Conservation (phyloP, 1,284 basidiomycete species). For the Phellopilus nigrolimitatus region DNA sequence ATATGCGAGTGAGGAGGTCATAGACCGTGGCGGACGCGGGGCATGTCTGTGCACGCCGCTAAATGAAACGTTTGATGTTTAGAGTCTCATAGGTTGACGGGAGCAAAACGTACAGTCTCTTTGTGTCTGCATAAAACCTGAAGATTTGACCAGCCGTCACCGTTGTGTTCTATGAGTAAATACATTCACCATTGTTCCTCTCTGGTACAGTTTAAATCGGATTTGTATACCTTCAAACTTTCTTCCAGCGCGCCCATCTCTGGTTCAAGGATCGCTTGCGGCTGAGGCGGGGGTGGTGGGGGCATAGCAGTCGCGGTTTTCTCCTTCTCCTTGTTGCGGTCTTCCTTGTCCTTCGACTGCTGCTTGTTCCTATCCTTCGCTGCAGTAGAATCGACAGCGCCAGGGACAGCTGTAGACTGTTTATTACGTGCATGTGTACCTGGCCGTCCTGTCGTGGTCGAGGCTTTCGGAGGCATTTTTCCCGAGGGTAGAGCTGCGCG, state of each 20-base stretch:
- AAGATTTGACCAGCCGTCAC: constrained; percentile 67
- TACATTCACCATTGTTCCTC: not conserved
- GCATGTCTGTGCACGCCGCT: constrained; percentile 56
- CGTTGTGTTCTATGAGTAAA: constrained; percentile 47
- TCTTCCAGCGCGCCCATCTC: constrained; percentile 54
- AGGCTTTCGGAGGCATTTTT: constrained; percentile 15
- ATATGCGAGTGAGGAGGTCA: constrained; percentile 58
- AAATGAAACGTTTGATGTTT: constrained; percentile 6
- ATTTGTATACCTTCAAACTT: constrained; percentile 48
- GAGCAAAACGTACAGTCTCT: constrained; percentile 47
- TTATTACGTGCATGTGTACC: constrained; percentile 13
- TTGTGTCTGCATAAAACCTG: constrained; percentile 58
- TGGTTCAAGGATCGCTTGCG: constrained; percentile 49
- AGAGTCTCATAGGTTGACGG: not conserved
- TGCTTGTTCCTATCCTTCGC: constrained; percentile 22
- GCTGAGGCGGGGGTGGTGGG: constrained; percentile 46
- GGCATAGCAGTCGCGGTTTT: constrained; percentile 43
- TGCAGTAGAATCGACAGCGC: constrained; percentile 21
- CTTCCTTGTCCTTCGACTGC: constrained; percentile 14
- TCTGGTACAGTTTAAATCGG: not conserved
- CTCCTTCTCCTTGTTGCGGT: constrained; percentile 24
- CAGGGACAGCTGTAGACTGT: constrained; percentile 1
- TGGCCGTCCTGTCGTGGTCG: not conserved
- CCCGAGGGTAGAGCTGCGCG: not conserved
- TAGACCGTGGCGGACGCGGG: constrained; percentile 56